Base-by-base conservation (phyloP, 805 yeast species). In the Saccharomycopsis selenospora region DNA sequence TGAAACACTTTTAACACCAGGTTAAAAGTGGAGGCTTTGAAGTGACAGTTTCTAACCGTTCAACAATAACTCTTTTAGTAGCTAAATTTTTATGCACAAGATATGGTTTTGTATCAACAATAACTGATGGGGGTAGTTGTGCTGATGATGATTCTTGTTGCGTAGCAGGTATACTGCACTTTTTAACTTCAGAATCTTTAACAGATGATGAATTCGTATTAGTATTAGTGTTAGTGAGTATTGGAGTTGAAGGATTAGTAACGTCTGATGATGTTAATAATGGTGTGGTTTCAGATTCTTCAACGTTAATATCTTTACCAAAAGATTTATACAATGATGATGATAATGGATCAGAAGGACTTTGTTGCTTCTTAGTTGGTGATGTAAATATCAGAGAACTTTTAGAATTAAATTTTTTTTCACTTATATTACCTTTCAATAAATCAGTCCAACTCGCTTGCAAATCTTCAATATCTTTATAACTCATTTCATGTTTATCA, bases 21-120 rank as follows among this genome's bases (percentile, higher is more conserved):
- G 86, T 79, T 53, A 81, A 80, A 1, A 82, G 77, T 0, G 88
- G 86, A 0, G 82, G 79, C 52, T 69, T 74, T 3, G 74, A 66
- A 5, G 68, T 67, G 3, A 75, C 81, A 13, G 75, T 70, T 56
- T 77, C 79, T 24, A 82, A 57, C 45, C 85, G 62, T 60, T 82
- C 88, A 3, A 80, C 74, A 3, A 81, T 71, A 3, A 79, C 85
- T 38, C 62, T 66, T 55, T 72, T 71, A 1, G 70, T 63, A 7
- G 65, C 64, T 3, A 56, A 38, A 33, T 50, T 48, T 13, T 49
- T 43, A 36, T 10, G 43, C 36, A 6, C 29, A 40, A 10, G 10
- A 20, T 45, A 36, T 13, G 33, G 40, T 25, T 3, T 42, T n/a
- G 43, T 42, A 6, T 42, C 45, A 10, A 43, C 43, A 14, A 47